phyloP scores from a whole-genome alignment of 768 basidiomycete species.

The Suillus variegatus region DNA sequence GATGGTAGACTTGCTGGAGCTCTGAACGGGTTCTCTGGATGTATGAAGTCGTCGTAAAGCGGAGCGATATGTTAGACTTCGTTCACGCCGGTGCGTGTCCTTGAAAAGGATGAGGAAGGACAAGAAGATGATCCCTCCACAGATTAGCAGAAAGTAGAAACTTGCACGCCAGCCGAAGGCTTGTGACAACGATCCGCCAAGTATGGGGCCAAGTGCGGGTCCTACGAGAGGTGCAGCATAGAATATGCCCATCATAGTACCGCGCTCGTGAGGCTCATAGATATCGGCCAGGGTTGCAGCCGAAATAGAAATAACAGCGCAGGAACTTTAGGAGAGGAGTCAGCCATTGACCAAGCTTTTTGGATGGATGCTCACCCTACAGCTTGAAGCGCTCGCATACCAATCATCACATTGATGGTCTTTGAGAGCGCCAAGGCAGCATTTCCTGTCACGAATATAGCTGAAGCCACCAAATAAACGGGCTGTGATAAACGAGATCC shows the following conservation, averaged over 20 bases:
- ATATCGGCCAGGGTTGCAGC: constrained; percentile 80
- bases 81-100: constrained; percentile 82
- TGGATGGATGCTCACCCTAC: constrained; percentile 45
- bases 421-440: constrained; percentile 56
- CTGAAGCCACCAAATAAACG: constrained; percentile 56
- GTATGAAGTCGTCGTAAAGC: constrained; percentile 50
- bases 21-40: constrained; percentile 20
- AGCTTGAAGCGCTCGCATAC: constrained; percentile 68
- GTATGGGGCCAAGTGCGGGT: constrained; percentile 64
- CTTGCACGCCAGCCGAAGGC: constrained; percentile 76
- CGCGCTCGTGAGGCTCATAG: constrained; percentile 72
- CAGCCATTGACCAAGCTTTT: constrained; percentile 5
- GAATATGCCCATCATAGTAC: constrained; percentile 79
- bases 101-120: constrained; percentile 69
- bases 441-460: constrained; percentile 55
- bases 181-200: constrained; percentile 69
- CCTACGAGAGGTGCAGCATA: constrained; percentile 83
- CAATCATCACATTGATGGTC: constrained; percentile 58
- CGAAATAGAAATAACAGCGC: constrained; percentile 70
- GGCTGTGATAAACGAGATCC: constrained; percentile 33
- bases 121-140: constrained; percentile 54
- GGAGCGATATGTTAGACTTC: constrained; percentile 78
- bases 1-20: constrained; percentile 22
- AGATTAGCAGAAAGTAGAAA: constrained; percentile 80
- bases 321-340: constrained; percentile 43